Percentiles rank a stretch among this genome's conserved stretches.
These are phyloP conservation scores for Citrus unshiu DNA, from an alignment of 345 rosid genomes.

Conservation along the genomic window DNA sequence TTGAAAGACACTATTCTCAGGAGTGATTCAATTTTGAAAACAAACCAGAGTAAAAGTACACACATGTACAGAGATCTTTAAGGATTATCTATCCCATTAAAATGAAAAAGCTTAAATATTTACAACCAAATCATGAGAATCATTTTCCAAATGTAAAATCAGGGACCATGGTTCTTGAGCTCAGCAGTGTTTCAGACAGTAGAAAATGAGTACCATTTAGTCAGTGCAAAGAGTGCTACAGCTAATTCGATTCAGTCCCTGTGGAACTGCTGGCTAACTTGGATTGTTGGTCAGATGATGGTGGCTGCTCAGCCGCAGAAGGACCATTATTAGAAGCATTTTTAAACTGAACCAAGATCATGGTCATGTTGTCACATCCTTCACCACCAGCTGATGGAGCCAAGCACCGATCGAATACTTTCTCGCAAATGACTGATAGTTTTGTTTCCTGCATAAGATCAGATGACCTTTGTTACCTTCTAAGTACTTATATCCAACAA, in stretches of 20 bases:
- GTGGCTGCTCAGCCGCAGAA: conserved; percentile 2
- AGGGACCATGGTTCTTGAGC: neutral
- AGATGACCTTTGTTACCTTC: neutral
- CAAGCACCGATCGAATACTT: conserved; percentile 77
- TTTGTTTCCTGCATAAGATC: conserved; percentile 59
- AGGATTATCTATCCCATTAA: neutral
- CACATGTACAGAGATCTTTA: neutral
- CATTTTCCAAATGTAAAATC: conserved; percentile 2
- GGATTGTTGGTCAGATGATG: neutral
- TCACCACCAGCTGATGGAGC: conserved; percentile 84
- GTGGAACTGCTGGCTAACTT: neutral
- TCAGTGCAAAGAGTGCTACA: neutral
- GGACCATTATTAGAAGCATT: conserved; percentile 23
- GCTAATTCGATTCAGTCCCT: conserved; percentile 10
- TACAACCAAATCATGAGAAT: conserved; percentile 12
- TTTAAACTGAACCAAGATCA: conserved; percentile 83
- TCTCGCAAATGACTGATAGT: conserved; percentile 77
- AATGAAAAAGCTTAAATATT: conserved; percentile 11
- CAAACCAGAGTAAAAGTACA: neutral
- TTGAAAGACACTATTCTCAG: neutral
- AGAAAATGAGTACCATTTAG: neutral
- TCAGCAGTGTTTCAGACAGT: neutral
- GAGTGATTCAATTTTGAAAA: neutral
- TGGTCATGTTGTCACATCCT: conserved; percentile 99
- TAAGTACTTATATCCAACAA: neutral